These are phyloP conservation scores for Rhizophora apiculata DNA, from an alignment of 345 rosid genomes.

Conservation along the genomic window DNA sequence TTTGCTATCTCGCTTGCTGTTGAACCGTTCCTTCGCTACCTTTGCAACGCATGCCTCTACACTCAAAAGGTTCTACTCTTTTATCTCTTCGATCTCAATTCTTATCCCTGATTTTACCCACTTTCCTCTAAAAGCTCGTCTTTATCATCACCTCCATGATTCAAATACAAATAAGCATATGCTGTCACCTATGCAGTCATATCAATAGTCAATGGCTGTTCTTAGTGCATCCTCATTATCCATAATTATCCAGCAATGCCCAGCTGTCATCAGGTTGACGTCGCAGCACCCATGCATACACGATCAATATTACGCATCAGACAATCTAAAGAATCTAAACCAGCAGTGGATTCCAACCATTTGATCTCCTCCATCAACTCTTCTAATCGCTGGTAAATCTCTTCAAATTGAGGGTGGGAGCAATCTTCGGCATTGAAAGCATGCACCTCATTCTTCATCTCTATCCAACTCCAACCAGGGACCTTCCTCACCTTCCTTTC, in stretches of 20 bases:
- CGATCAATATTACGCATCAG: background rate
- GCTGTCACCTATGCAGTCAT: too few relatives aligned
- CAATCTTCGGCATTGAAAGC: constrained; percentile 65
- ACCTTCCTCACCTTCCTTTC: constrained; percentile 72
- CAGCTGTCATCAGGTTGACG: background rate
- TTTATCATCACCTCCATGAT: too few relatives aligned
- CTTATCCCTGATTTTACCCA: too few relatives aligned
- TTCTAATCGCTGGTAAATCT: constrained; percentile 44
- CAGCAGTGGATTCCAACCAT: constrained; percentile 31
- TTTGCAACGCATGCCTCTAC: too few relatives aligned
- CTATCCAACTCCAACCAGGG: constrained; percentile 88
- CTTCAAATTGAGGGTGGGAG: constrained; percentile 42
- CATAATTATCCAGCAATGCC: background rate
- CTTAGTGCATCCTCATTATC: too few relatives aligned
- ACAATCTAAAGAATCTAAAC: constrained; percentile 10
- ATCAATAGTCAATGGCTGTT: too few relatives aligned
- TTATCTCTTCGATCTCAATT: too few relatives aligned
- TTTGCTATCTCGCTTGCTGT: too few relatives aligned
- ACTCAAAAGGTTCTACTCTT: too few relatives aligned
- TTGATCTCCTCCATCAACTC: constrained; percentile 51
- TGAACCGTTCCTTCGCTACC: too few relatives aligned
- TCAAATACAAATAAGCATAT: too few relatives aligned
- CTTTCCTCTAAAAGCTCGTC: too few relatives aligned
- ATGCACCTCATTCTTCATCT: constrained; percentile 52
- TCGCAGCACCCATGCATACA: background rate